Evolutionary conservation across 2,329 filamentous ascomycete species (phyloP).

Genomic region (Phaeosphaeriaceae sp.): DNA sequence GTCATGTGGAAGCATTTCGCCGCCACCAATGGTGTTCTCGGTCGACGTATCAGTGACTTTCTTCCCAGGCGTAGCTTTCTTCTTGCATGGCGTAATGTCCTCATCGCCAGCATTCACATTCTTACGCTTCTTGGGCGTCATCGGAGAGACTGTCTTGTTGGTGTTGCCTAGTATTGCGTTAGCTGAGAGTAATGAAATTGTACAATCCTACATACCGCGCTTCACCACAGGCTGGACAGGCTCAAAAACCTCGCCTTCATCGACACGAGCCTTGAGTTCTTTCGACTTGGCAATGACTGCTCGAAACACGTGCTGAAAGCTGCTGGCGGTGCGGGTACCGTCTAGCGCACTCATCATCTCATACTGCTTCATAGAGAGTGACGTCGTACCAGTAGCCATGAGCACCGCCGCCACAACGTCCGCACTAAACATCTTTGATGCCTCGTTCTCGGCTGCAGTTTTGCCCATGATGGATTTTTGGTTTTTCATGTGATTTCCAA

Average conservation of each 20-base stretch:
- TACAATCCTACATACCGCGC: constrained; percentile 25
- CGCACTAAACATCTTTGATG: constrained; percentile 22
- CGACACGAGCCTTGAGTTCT: constrained; percentile 35
- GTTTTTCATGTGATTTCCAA: not conserved
- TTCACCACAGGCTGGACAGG: constrained; percentile 28
- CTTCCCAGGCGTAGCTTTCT: constrained; percentile 5
- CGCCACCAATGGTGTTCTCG: not conserved
- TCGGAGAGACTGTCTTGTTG: constrained; percentile 15
- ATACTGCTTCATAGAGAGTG: constrained; percentile 26
- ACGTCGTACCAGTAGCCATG: constrained; percentile 25
- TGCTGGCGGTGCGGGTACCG: constrained; percentile 26
- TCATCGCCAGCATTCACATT: constrained; percentile 1
- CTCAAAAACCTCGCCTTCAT: constrained; percentile 30
- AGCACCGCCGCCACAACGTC: constrained; percentile 35
- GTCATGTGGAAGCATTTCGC: constrained; percentile 12
- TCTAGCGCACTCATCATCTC: constrained; percentile 39
- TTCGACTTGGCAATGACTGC: constrained; percentile 29
- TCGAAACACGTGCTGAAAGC: constrained; percentile 38
- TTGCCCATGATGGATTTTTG: constrained; percentile 23
- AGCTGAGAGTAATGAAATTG: not conserved
- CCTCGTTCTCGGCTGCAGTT: not conserved
- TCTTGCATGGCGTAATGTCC: constrained; percentile 24
- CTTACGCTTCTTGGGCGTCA: constrained; percentile 30
- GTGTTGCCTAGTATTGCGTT: constrained; percentile 10
- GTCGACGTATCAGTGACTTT: not conserved